Conservation (phyloP, 352 stramenopile genomes). For the Sclerospora graminicola region DNA sequence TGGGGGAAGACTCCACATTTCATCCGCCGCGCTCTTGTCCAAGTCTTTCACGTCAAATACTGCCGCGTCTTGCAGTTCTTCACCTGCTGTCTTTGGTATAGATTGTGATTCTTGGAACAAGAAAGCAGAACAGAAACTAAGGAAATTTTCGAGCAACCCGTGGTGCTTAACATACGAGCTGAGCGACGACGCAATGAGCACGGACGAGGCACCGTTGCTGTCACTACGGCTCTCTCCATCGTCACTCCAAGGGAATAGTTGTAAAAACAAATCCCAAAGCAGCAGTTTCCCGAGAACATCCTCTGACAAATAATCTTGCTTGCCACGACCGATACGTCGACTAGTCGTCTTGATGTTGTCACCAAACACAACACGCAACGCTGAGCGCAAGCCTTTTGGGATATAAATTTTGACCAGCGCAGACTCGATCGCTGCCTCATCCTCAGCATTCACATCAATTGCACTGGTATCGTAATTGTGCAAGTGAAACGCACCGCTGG, state of each 20-base stretch:
- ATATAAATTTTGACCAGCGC: slow-evolving; percentile 55
- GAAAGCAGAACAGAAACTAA: slow-evolving; percentile 52
- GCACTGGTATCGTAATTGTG: slow-evolving; percentile 25
- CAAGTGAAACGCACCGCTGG: slow-evolving; percentile 34
- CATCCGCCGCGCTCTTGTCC: slow-evolving; percentile 15
- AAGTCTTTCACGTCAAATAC: slow-evolving; percentile 39
- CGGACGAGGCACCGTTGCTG: slow-evolving; percentile 11
- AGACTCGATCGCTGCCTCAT: slow-evolving; percentile 62
- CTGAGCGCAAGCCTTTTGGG: slow-evolving; percentile 45
- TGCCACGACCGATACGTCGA: slow-evolving; percentile 35
- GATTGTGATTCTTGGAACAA: slow-evolving; percentile 45
- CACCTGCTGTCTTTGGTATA: slow-evolving; percentile 9
- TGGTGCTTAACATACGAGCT: slow-evolving; percentile 55
- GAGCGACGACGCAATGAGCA: slow-evolving; percentile 57
- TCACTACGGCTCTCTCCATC: slow-evolving; percentile 3
- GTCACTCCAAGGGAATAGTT: slow-evolving; percentile 51
- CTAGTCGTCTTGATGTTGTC: slow-evolving; percentile 13
- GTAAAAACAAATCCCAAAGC: slow-evolving; percentile 76
- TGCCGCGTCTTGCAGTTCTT: slow-evolving; percentile 36
- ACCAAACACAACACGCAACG: slow-evolving; percentile 43
- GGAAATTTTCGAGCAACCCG: slow-evolving; percentile 49
- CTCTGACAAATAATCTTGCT: slow-evolving; percentile 45
- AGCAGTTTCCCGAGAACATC: slow-evolving; percentile 47
- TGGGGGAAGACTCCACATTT: slow-evolving; percentile 28
- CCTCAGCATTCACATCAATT: slow-evolving; percentile 73